A percentile compares a stretch with the other conserved stretches of the same genome.
These are phyloP conservation scores for Solanum lignicaule DNA, from an alignment of 257 asterid species.

Conservation along the genomic window DNA sequence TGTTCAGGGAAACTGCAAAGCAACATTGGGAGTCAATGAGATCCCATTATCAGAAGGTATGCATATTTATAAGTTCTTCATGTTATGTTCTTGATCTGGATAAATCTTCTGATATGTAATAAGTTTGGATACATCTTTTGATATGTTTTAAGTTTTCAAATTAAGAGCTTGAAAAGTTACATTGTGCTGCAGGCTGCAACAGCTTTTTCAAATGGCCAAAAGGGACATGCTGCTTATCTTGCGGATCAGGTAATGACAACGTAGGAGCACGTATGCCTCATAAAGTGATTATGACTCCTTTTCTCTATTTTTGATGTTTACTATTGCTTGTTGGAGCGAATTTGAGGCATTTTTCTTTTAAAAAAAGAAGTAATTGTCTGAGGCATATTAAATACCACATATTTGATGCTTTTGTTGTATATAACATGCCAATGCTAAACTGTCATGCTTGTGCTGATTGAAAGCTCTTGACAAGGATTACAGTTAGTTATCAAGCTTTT, in stretches of 20 bases:
- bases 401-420: not conserved
- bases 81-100: not conserved
- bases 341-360: not conserved
- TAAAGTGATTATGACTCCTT: not conserved
- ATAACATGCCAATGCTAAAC: not conserved
- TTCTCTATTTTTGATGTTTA: not conserved
- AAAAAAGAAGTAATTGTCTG: not conserved
- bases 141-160: not conserved
- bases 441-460: not conserved
- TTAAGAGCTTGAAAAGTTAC: constrained; percentile 13
- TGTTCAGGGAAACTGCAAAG: constrained; percentile 56
- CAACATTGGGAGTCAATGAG: constrained; percentile 83
- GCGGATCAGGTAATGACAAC: constrained; percentile 64
- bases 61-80: not conserved
- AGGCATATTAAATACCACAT: not conserved
- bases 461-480: not conserved
- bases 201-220: constrained; percentile 70
- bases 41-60: constrained; percentile 71
- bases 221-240: constrained; percentile 64
- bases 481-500: not conserved
- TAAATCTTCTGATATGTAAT: not conserved
- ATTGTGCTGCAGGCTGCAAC: constrained; percentile 65
- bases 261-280: not conserved
- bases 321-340: not conserved
- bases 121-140: not conserved